Evolutionary conservation across 192 early-diverging fungal genomes (phyloP).

Genomic region (Anaeromyces robustus): DNA sequence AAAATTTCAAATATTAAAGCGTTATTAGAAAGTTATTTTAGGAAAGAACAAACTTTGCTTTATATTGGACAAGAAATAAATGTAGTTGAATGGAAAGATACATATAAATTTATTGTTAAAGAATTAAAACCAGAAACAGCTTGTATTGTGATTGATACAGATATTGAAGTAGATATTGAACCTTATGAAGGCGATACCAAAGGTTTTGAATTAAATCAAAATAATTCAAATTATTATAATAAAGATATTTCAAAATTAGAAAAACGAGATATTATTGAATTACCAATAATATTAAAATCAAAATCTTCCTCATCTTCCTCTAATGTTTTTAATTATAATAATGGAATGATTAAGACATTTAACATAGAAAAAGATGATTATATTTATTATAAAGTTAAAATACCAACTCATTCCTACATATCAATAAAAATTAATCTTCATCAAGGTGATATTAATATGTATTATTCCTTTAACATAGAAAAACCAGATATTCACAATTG

Average conservation of each 20-base stretch:
- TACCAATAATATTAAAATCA: constrained; percentile 6
- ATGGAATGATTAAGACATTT: background rate
- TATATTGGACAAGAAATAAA: background rate
- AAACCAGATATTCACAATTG: background rate
- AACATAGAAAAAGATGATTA: background rate
- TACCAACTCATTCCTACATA: background rate
- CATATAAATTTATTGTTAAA: constrained; percentile 36
- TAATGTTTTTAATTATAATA: background rate
- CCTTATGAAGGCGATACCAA: constrained; percentile 14
- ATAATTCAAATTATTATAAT: constrained; percentile 6
- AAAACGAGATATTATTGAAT: background rate
- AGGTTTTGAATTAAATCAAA: background rate
- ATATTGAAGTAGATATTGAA: constrained; percentile 65
- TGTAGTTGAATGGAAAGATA: background rate
- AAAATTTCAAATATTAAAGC: background rate
- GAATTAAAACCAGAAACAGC: constrained; percentile 50
- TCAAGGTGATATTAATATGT: background rate
- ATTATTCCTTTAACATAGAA: background rate
- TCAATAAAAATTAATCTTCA: background rate
- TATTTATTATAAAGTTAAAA: background rate
- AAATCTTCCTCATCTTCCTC: background rate
- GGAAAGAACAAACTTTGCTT: background rate
- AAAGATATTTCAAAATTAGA: background rate
- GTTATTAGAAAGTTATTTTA: background rate
- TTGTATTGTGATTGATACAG: constrained; percentile 58